These are phyloP conservation scores for Lasiodiplodia sp. DNA, from an alignment of 2,329 filamentous ascomycete genomes.

Conservation along the genomic window DNA sequence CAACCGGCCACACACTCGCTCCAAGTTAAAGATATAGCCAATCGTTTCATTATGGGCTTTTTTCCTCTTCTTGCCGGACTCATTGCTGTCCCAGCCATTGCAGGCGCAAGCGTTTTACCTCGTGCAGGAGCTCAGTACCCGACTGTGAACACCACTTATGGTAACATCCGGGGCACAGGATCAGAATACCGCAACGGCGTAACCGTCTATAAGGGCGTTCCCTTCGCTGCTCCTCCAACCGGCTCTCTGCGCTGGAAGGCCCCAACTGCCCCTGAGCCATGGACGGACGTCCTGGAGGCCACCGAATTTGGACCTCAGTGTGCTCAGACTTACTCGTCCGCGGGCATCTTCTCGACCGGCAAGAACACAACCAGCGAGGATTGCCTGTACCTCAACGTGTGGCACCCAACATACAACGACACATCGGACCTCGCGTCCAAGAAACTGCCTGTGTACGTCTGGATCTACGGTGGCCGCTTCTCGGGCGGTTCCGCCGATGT, in stretches of 20 bases:
- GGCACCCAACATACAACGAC: slow-evolving; percentile 27
- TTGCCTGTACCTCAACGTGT: slow-evolving; percentile 49
- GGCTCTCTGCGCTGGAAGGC: slow-evolving; percentile 26
- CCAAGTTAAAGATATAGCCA: background rate
- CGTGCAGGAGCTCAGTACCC: background rate
- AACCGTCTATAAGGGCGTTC: slow-evolving; percentile 16
- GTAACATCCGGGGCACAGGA: background rate
- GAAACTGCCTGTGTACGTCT: slow-evolving; percentile 52
- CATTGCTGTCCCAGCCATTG: background rate
- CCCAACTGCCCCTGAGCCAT: slow-evolving; percentile 8
- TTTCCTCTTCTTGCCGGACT: slow-evolving; percentile 8
- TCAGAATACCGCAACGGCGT: slow-evolving; percentile 8
- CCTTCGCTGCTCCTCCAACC: slow-evolving; percentile 30
- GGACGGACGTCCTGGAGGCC: slow-evolving; percentile 25
- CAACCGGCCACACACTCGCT: background rate
- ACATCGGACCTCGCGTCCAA: background rate
- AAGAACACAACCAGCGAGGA: slow-evolving; percentile 14
- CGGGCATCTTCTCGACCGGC: slow-evolving; percentile 18
- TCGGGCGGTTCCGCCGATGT: slow-evolving; percentile 9
- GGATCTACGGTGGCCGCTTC: slow-evolving; percentile 53
- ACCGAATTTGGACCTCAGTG: slow-evolving; percentile 27
- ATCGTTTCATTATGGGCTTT: background rate
- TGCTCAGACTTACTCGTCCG: slow-evolving; percentile 17
- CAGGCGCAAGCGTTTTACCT: background rate
- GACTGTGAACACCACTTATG: slow-evolving; percentile 4